These are phyloP conservation scores for Verticillium nonalfalfae DNA, from an alignment of 2,329 filamentous ascomycete species.

Conservation along the genomic window DNA sequence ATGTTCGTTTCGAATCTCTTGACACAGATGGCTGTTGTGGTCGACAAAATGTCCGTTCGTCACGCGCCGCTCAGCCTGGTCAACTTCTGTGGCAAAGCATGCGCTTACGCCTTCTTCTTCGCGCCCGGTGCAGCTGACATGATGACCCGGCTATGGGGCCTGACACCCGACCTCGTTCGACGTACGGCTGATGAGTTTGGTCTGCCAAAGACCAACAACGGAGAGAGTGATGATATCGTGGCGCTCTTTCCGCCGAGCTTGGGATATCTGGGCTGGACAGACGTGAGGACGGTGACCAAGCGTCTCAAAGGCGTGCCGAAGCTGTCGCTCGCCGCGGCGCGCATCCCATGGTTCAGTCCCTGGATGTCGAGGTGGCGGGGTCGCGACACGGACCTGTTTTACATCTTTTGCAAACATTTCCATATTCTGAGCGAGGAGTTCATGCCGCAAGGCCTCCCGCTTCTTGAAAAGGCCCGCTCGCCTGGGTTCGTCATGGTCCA, in stretches of 20 bases:
- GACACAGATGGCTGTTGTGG: conserved; percentile 78
- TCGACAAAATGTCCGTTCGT: conserved; percentile 79
- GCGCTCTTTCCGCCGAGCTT: conserved; percentile 64
- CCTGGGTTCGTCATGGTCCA: conserved; percentile 78
- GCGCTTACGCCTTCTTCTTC: conserved; percentile 90
- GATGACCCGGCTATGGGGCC: conserved; percentile 73
- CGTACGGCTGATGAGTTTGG: conserved; percentile 66
- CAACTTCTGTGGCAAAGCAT: conserved; percentile 83
- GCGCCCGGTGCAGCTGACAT: conserved; percentile 81
- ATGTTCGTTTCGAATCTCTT: conserved; percentile 80
- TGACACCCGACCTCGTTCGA: conserved; percentile 62
- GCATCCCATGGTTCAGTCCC: conserved; percentile 77
- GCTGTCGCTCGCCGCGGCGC: conserved; percentile 60
- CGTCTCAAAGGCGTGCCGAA: conserved; percentile 59
- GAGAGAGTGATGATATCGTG: conserved; percentile 59
- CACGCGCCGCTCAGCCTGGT: conserved; percentile 62
- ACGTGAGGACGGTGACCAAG: conserved; percentile 40
- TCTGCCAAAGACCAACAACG: conserved; percentile 47
- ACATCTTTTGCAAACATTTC: conserved; percentile 86
- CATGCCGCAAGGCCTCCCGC: conserved; percentile 47
- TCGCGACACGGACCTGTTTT: conserved; percentile 82
- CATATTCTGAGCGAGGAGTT: conserved; percentile 74
- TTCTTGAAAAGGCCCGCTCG: conserved; percentile 53
- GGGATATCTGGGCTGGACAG: conserved; percentile 50
- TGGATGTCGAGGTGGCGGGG: conserved; percentile 86